These are phyloP conservation scores for Fraxinus excelsior DNA, from an alignment of 257 asterid genomes.

Conservation along the genomic window DNA sequence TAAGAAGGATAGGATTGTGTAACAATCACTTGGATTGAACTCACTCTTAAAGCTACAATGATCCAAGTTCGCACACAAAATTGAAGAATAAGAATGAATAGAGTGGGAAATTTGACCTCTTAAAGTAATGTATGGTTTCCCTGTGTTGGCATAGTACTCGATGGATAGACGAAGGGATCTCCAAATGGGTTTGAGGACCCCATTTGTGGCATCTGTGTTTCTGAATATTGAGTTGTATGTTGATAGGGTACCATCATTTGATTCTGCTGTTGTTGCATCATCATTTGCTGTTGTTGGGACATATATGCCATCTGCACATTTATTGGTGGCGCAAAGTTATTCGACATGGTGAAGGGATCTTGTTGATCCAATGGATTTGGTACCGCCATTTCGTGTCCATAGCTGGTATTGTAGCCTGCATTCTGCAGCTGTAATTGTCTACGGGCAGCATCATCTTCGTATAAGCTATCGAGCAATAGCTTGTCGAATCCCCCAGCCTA, in stretches of 20 bases:
- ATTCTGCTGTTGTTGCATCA: conserved; percentile 49
- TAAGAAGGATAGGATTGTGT: neutral
- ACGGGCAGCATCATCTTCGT: conserved; percentile 72
- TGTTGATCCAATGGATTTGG: conserved; percentile 44
- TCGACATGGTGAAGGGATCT: conserved; percentile 71
- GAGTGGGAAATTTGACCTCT: conserved; percentile 17
- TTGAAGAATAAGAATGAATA: conserved; percentile 2
- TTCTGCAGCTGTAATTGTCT: conserved; percentile 61
- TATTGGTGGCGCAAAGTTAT: conserved; percentile 46
- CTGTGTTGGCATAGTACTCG: conserved; percentile 41
- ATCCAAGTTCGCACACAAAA: conserved; percentile 1
- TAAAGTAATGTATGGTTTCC: conserved; percentile 48
- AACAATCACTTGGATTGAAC: no score
- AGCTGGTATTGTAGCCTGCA: conserved; percentile 58
- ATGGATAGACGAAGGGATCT: conserved; percentile 57
- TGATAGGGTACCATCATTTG: conserved; percentile 39
- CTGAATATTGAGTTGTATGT: conserved; percentile 45
- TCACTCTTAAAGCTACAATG: neutral
- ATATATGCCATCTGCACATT: conserved; percentile 68
- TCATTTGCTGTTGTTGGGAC: conserved; percentile 64
- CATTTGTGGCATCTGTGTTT: conserved; percentile 42
- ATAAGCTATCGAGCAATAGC: conserved; percentile 73
- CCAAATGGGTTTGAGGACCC: conserved; percentile 66
- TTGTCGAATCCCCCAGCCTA: conserved; percentile 93
- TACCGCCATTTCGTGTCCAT: conserved; percentile 35